These are phyloP conservation scores for Podospora pseudoanserina DNA, from an alignment of 495 filamentous ascomycete species.

Conservation along the genomic window DNA sequence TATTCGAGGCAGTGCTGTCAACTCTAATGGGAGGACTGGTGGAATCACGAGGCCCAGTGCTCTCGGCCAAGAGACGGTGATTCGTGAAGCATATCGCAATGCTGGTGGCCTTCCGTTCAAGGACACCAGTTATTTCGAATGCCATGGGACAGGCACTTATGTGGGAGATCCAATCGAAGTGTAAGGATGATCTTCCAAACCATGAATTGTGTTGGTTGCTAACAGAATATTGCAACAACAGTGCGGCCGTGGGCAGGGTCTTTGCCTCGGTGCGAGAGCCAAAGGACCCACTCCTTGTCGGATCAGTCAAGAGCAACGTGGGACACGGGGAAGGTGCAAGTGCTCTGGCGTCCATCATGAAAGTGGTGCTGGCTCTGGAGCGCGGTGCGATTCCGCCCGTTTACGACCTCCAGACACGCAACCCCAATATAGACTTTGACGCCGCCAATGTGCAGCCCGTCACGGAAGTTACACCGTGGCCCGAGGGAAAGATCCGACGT, in stretches of 20 bases:
- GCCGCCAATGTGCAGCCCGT: conserved; percentile 33
- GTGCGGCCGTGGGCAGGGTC: conserved; percentile 12
- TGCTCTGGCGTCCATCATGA: conserved; percentile 53
- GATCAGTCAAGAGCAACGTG: conserved; percentile 55
- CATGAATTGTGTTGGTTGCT: neutral
- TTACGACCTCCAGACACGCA: conserved; percentile 46
- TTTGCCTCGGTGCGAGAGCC: conserved; percentile 24
- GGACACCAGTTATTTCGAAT: conserved; percentile 38
- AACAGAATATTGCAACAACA: neutral
- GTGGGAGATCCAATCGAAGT: conserved; percentile 36
- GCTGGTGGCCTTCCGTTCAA: conserved; percentile 42
- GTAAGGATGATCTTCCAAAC: neutral
- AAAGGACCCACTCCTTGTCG: conserved; percentile 43
- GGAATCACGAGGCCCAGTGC: conserved; percentile 50
- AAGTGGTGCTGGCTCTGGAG: conserved; percentile 49
- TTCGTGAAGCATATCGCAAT: conserved; percentile 43
- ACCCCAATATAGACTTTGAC: conserved; percentile 38
- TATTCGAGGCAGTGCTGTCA: conserved; percentile 50
- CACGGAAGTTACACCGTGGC: conserved; percentile 30
- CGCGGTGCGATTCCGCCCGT: conserved; percentile 43
- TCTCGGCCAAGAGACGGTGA: conserved; percentile 48
- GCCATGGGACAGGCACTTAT: conserved; percentile 39
- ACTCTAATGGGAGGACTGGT: conserved; percentile 50
- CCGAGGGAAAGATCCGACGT: conserved; percentile 24
- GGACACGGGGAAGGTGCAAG: conserved; percentile 53